Percentiles rank a stretch among this genome's conserved stretches.
phyloP scores from a whole-genome alignment of 2,329 filamentous ascomycete genomes.

The Dothistroma pini region DNA sequence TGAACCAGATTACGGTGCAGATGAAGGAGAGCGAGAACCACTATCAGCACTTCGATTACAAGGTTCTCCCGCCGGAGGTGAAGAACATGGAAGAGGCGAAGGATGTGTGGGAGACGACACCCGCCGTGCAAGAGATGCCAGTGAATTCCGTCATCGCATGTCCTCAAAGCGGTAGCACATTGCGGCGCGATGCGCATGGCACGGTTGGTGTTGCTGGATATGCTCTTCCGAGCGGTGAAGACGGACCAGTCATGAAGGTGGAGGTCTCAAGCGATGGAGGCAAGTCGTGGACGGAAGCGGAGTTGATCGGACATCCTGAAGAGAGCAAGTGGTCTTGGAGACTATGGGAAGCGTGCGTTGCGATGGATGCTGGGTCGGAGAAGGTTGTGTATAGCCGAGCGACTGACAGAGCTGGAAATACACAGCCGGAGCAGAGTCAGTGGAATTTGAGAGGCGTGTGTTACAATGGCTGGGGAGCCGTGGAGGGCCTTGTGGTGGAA shows the following conservation, averaged over 20 bases:
- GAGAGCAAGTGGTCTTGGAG: conserved; percentile 50
- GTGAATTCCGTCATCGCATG: conserved; percentile 40
- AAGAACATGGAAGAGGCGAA: conserved; percentile 48
- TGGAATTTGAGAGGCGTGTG: conserved; percentile 60
- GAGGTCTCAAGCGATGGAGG: conserved; percentile 52
- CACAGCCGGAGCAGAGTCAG: conserved; percentile 46
- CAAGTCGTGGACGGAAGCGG: conserved; percentile 49
- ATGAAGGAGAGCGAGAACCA: conserved; percentile 53
- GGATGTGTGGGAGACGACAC: conserved; percentile 50
- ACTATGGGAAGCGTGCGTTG: conserved; percentile 50
- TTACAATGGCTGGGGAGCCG: conserved; percentile 59
- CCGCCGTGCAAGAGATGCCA: conserved; percentile 48
- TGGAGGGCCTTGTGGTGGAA: conserved; percentile 46
- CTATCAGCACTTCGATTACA: conserved; percentile 59
- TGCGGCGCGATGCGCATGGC: conserved; percentile 40
- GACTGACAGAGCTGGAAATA: conserved; percentile 52
- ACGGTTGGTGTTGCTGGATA: conserved; percentile 52
- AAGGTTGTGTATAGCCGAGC: conserved; percentile 52
- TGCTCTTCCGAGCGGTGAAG: conserved; percentile 52
- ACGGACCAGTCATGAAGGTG: conserved; percentile 52
- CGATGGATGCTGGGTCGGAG: conserved; percentile 40
- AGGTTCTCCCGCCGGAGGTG: conserved; percentile 51
- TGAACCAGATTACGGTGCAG: conserved; percentile 59
- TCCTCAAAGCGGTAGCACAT: conserved; percentile 45
- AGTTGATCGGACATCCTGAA: conserved; percentile 36